Percentiles rank a stretch among this genome's conserved stretches.
Evolutionary conservation across 1,139 yeast species (phyloP).

Genomic region (Protomyces gravidus): DNA sequence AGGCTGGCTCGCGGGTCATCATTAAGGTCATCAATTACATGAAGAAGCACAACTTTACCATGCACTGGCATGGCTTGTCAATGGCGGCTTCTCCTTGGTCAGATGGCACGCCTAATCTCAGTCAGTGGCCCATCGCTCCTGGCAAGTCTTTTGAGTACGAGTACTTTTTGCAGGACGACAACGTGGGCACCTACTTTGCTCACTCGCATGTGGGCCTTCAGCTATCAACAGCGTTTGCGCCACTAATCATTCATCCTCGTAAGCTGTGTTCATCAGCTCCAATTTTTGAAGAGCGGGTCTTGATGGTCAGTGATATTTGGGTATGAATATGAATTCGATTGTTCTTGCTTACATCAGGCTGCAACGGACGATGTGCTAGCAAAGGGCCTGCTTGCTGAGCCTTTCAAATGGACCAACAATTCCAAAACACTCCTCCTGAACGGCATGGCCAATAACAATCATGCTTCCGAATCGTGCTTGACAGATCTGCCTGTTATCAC

Average conservation of each 20-base stretch:
- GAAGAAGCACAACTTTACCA: constrained; percentile 10
- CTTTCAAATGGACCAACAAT: constrained; percentile 52
- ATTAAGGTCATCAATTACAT: constrained; percentile 19
- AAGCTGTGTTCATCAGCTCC: neutral
- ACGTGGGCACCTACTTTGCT: constrained; percentile 60
- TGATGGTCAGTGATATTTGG: constrained; percentile 51
- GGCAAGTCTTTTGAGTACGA: constrained; percentile 42
- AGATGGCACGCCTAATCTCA: constrained; percentile 60
- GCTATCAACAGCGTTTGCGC: constrained; percentile 58
- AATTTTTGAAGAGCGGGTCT: constrained; percentile 46
- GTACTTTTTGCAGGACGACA: constrained; percentile 48
- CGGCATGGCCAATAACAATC: constrained; percentile 29
- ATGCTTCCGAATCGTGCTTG: constrained; percentile 28
- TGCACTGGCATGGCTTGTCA: constrained; percentile 28
- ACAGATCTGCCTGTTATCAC: constrained; percentile 37
- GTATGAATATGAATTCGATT: constrained; percentile 42
- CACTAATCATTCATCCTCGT: constrained; percentile 45
- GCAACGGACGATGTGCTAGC: constrained; percentile 37
- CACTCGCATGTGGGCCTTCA: constrained; percentile 58
- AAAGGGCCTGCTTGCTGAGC: constrained; percentile 49
- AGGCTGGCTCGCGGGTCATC: constrained; percentile 6
- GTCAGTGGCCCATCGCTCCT: constrained; percentile 60
- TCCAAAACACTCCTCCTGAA: constrained; percentile 43
- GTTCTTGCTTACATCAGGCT: constrained; percentile 41
- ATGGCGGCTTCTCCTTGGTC: constrained; percentile 40